Conservation (phyloP, 2,329 filamentous ascomycete species). For the Emydomyces testavorans region DNA sequence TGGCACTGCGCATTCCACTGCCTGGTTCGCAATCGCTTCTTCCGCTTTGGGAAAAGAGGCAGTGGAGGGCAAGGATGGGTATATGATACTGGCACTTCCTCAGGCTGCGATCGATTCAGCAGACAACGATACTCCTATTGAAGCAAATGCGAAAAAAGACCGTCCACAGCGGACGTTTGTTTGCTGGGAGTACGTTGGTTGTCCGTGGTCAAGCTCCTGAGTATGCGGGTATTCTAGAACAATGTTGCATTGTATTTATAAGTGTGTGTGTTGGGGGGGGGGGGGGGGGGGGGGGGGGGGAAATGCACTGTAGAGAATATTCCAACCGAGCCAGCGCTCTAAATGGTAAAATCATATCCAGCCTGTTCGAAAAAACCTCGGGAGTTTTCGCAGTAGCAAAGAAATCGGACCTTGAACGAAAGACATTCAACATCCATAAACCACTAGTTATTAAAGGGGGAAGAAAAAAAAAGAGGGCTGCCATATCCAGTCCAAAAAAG, state of each 20-base stretch:
- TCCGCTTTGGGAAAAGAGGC: conserved; percentile 27
- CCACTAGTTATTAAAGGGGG: too few species aligned
- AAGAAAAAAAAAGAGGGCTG: too few species aligned
- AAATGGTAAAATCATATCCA: too few species aligned
- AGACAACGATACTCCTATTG: neutral
- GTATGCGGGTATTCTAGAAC: neutral
- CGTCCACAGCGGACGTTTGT: conserved; percentile 19
- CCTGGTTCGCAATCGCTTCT: conserved; percentile 30
- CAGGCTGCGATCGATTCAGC: neutral
- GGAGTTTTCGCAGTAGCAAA: too few species aligned
- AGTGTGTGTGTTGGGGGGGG: too few species aligned
- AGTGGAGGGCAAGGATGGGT: conserved; percentile 33
- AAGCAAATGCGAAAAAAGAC: neutral
- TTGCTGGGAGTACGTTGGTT: conserved; percentile 33
- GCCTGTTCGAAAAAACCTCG: too few species aligned
- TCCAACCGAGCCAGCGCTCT: too few species aligned
- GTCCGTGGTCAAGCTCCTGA: conserved; percentile 15
- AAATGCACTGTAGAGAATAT: too few species aligned
- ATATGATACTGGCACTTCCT: conserved; percentile 24
- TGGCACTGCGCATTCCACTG: conserved; percentile 7
- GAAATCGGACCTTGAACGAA: too few species aligned
- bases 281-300: too few species aligned
- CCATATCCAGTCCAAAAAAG: neutral
- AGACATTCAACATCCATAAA: too few species aligned
- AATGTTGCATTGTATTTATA: too few species aligned